Conservation (phyloP, 805 yeast genomes). For the Pichia ethanolica region DNA sequence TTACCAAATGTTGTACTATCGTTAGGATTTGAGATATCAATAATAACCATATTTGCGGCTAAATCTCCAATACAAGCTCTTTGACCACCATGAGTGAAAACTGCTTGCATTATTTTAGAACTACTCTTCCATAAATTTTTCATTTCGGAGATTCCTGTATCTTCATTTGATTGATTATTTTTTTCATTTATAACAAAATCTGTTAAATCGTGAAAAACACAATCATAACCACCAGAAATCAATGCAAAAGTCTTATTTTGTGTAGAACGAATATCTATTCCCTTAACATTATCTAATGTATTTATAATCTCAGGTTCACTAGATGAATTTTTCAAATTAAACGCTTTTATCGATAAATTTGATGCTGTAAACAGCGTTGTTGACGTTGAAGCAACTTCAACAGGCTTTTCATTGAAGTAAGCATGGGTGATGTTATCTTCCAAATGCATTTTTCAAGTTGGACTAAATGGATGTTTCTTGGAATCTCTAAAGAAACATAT, state of each 20-base stretch:
- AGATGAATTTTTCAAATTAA: conserved; percentile 40
- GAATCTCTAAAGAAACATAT: too few species aligned
- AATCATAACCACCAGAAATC: conserved; percentile 35
- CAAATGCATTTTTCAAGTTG: conserved; percentile 10
- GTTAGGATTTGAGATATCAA: conserved; percentile 34
- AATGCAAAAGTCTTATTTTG: conserved; percentile 14
- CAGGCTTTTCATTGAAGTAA: conserved; percentile 22
- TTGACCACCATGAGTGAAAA: conserved; percentile 54
- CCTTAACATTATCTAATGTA: conserved; percentile 38
- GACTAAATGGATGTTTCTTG: too few species aligned
- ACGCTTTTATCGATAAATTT: conserved; percentile 47
- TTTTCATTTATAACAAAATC: conserved; percentile 1
- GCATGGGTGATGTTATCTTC: conserved; percentile 25
- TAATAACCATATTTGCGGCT: conserved; percentile 46
- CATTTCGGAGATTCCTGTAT: conserved; percentile 1
- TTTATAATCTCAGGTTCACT: conserved; percentile 58
- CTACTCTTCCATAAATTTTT: conserved; percentile 9
- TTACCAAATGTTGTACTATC: conserved; percentile 24
- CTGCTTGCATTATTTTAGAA: conserved; percentile 38
- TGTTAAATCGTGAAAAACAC: conserved; percentile 33
- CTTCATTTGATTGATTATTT: background rate
- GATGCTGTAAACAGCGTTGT: conserved; percentile 43
- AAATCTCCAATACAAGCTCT: conserved; percentile 60
- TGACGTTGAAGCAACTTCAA: conserved; percentile 19
- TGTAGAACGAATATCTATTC: conserved; percentile 26